Conservation (phyloP, 441 rosid species). For the Gossypium trilobum region DNA sequence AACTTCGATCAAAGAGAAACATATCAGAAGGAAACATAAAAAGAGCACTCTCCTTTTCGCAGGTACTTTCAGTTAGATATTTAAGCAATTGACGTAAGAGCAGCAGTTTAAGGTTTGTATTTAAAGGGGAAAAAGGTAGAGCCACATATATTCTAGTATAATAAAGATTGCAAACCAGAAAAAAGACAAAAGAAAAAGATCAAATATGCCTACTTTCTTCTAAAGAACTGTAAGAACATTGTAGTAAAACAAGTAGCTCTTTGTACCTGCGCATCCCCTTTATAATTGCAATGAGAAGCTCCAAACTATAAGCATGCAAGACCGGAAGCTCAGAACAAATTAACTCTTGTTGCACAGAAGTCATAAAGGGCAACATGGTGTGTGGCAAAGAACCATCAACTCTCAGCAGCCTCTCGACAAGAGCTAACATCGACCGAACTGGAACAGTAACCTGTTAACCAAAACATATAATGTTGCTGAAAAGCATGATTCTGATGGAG, state of each 20-base stretch:
- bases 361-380: constrained; percentile 40
- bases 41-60: background rate
- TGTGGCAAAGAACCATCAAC: constrained; percentile 66
- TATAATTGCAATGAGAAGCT: constrained; percentile 52
- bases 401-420: constrained; percentile 68
- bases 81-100: background rate
- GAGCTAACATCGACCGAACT: constrained; percentile 48
- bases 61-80: background rate
- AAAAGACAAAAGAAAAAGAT: background rate
- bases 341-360: constrained; percentile 59
- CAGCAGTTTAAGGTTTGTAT: background rate
- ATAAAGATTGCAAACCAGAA: background rate
- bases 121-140: background rate
- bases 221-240: background rate
- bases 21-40: background rate
- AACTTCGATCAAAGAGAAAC: background rate
- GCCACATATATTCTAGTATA: background rate
- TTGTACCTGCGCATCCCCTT: constrained; percentile 63
- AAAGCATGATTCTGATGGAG: background rate
- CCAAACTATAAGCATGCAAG: constrained; percentile 54
- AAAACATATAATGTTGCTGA: constrained; percentile 16
- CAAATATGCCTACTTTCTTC: background rate
- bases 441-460: constrained; percentile 49
- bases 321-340: constrained; percentile 72
- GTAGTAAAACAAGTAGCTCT: background rate